Base-by-base conservation (phyloP, 495 filamentous ascomycete species). In the Podospora conica region DNA sequence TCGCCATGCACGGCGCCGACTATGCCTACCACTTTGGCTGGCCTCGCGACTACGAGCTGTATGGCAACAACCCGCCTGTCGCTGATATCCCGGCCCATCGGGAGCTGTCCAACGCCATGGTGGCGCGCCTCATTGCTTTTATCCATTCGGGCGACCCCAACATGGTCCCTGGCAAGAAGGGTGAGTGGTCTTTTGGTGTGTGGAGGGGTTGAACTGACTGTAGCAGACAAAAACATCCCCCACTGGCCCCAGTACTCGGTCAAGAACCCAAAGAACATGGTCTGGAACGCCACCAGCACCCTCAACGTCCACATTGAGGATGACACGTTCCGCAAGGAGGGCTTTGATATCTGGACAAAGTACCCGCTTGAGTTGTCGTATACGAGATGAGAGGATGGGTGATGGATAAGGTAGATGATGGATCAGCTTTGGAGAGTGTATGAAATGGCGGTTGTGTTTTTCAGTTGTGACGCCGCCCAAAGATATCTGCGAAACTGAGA, bases 101-200 rank as follows among this genome's bases (percentile, higher is more conserved):
- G 9, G n/a, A 22, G 11, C 53, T 66, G 57, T 53, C 56, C n/a
- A 20, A 66, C 18, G 64, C 33, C 11, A 66, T 66, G 20, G 23
- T 29, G 12, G 27, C 56, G 57, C 60, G 53, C 22, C 48, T 66
- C 20, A 53, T 66, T 21, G 21, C 64, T 15, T 66, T 60, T 55
- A 24, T 66, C 33, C 58, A 66, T n/a, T 60, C 64, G 56, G 64
- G 64, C 7, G 57, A 66, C 25, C 64, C 64, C 11, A 60, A 66
- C 28, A 22, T 12, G 20, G 58, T 60, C 15, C 21, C 40, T 9
- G 40, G 40, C 0, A 54, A 55, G 64, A 58, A 60, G 20, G 20
- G 60, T 62, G 6, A 25, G 22, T 54, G 10, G 24, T 29, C 58
- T 28, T 57, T n/a, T 56, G 9, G 7, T 7, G 40, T 5, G 20